A percentile compares a stretch with the other conserved stretches of the same genome.
phyloP scores from a whole-genome alignment of 352 stramenopile species.

The Globisporangium radiosum region DNA sequence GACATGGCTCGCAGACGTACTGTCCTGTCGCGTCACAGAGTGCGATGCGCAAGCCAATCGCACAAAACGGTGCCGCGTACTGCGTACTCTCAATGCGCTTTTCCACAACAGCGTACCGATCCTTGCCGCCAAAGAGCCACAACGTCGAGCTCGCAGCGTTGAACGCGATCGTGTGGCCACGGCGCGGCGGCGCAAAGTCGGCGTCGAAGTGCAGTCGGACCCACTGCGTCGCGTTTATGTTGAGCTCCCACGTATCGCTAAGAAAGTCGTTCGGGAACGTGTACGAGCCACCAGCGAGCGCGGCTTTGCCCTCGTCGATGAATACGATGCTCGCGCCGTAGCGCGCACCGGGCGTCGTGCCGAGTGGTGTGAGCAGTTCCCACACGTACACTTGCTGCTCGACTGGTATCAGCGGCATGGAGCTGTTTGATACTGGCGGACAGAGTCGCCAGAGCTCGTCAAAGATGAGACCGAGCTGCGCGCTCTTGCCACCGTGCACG shows the following conservation, averaged over 20 bases:
- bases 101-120: conserved; percentile 54
- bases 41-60: conserved; percentile 39
- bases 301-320: conserved; percentile 53
- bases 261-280: conserved; percentile 76
- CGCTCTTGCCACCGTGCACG: conserved; percentile 51
- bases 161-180: conserved; percentile 48
- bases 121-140: conserved; percentile 55
- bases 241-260: conserved; percentile 63
- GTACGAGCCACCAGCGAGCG: conserved; percentile 56
- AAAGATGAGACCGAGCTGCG: conserved; percentile 40
- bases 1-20: conserved; percentile 65
- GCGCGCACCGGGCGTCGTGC: conserved; percentile 42
- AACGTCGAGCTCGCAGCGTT: conserved; percentile 22
- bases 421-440: conserved; percentile 13
- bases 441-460: conserved; percentile 69
- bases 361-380: conserved; percentile 43
- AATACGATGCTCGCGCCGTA: conserved; percentile 49
- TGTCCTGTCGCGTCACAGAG: conserved; percentile 35
- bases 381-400: conserved; percentile 46
- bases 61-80: conserved; percentile 49
- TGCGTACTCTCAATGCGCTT: conserved; percentile 41
- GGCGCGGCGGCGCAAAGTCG: conserved; percentile 44
- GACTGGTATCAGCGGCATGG: conserved; percentile 10
- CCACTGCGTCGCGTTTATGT: conserved; percentile 64
- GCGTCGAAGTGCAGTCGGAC: conserved; percentile 37